Conservation (phyloP, 2,329 filamentous ascomycete species). For the Phialophora macrospora region DNA sequence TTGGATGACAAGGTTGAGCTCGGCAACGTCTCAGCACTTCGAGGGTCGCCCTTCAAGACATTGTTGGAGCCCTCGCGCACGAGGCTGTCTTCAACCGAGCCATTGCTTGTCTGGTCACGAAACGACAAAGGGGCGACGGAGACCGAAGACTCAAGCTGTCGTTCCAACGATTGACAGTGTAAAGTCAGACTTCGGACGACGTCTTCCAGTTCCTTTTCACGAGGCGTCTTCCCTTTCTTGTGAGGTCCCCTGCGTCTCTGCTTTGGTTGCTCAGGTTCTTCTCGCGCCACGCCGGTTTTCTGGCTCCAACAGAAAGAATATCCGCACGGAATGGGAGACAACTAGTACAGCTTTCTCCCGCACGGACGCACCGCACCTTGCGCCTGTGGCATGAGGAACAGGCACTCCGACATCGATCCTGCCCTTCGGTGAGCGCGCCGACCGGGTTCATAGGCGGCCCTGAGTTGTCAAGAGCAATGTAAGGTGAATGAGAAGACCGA, state of each 20-base stretch:
- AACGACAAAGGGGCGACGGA: not conserved
- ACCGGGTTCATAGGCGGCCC: not conserved
- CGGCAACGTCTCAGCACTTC: not conserved
- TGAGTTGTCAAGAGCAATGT: not conserved
- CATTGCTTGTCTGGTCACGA: not conserved
- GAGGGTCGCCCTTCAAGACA: not conserved
- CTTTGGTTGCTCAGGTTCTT: not conserved
- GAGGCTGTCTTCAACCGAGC: not conserved
- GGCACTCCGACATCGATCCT: not conserved
- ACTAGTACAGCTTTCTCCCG: not conserved
- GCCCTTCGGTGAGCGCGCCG: not conserved
- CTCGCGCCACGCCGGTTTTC: not conserved
- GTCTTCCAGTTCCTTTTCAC: constrained; percentile 10
- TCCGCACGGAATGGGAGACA: constrained; percentile 7
- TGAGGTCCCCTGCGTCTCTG: constrained; percentile 4
- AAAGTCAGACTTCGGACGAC: constrained; percentile 4
- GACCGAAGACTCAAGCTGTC: not conserved
- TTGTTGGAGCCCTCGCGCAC: not conserved
- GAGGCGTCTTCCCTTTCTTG: constrained; percentile 15
- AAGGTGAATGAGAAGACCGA: not conserved
- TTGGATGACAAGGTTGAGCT: not conserved
- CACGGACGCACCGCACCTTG: constrained; percentile 10
- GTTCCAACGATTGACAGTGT: constrained; percentile 1
- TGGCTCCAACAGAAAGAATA: not conserved
- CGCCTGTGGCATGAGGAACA: constrained; percentile 4